Evolutionary conservation across 306 rosid species (phyloP), one percentile per base, ranked within the genome.

Genomic region (Dryas drummondii): DNA sequence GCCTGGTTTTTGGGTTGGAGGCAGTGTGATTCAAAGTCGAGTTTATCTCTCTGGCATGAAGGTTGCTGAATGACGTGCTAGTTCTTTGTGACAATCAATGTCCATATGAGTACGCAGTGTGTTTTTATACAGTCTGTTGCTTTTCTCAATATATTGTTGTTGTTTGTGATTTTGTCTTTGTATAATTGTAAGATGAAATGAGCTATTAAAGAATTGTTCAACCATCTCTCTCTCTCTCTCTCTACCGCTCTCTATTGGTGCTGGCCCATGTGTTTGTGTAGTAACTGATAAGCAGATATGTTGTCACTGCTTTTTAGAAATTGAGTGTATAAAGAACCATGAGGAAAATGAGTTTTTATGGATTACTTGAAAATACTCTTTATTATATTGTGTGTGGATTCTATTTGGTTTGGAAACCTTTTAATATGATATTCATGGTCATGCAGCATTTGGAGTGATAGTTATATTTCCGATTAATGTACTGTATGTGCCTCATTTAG

Each of bases 31-130:
- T 79, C 99, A 92, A 83, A 89, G 99, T 81, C 88, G 82, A 86
- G 99, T 96, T 67, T 96, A 92, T 82, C 99, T 96, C 80, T 85
- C 98, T 9, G 97, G 97, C 76, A 83, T 96, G 90, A 96, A 88
- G 85, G 93, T 87, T 50, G 90, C 97, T 50, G 99, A 96, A 83
- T 96, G 83, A 86, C 61, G 72, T 16, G 11, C 52, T 44, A 66
- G 69, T 59, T 76, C 50, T 32, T 32, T 10, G 55, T 46, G 67
- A 65, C 67, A 70, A 76, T 72, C 71, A 48, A 73, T 76, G 66
- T 47, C 44, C 66, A 69, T 63, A 57, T 62, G 68, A 72, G 68
- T 79, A 75, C 61, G 82, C 73, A 64, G 72, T 82, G 75, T 82
- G 82, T n/a, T 85, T 75, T 52, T 78, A 45, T 70, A 16, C 47